These are phyloP conservation scores for Aquilaria yunnanensis DNA, from an alignment of 345 rosid species.

Conservation along the genomic window DNA sequence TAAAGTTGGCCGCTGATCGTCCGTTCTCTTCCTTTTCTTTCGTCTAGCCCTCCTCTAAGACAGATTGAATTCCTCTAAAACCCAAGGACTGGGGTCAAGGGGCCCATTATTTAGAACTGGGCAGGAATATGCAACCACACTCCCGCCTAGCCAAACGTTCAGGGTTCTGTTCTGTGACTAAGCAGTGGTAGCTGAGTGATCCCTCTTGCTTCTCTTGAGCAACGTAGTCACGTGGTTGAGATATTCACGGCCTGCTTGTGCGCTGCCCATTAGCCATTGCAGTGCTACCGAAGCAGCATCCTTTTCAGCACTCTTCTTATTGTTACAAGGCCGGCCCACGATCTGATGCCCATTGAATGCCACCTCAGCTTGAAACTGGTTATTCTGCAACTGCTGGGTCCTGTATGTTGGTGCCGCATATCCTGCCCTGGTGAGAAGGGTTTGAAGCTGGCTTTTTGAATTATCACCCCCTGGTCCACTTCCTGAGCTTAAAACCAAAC, in stretches of 20 bases:
- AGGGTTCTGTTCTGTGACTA: not conserved
- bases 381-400: constrained; percentile 67
- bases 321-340: constrained; percentile 77
- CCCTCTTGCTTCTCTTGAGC: constrained; percentile 75
- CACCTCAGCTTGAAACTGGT: constrained; percentile 64
- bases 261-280: constrained; percentile 63
- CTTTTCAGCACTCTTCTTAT: constrained; percentile 91
- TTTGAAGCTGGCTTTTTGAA: constrained; percentile 86
- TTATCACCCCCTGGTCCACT: constrained; percentile 93
- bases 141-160: too few species aligned
- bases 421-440: constrained; percentile 80
- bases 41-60: too few species aligned
- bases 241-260: constrained; percentile 37
- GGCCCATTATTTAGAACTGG: too few species aligned
- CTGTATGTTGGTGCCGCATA: constrained; percentile 58
- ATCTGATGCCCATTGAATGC: constrained; percentile 69
- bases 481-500: constrained; percentile 39
- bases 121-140: too few species aligned
- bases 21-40: too few species aligned
- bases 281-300: constrained; percentile 95
- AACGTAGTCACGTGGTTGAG: constrained; percentile 58
- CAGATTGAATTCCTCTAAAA: too few species aligned
- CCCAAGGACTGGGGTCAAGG: too few species aligned
- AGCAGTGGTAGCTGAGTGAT: constrained; percentile 28
- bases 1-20: too few species aligned